These are phyloP conservation scores for Geotrichum candidum DNA, from an alignment of 1,139 yeast genomes.

Conservation along the genomic window DNA sequence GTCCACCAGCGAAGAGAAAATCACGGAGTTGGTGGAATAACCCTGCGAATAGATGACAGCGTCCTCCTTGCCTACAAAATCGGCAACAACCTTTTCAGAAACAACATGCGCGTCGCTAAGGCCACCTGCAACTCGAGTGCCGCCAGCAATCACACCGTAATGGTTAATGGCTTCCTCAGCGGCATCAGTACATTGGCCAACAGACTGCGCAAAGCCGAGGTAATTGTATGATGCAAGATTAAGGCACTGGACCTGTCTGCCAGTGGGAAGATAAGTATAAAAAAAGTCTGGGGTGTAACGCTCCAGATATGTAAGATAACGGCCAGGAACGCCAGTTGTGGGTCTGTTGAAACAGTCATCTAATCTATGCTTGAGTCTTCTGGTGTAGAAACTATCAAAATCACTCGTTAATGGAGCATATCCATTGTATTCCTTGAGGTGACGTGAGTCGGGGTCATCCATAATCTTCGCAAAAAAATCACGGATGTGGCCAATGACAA, in stretches of 20 bases:
- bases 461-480: constrained; percentile 81
- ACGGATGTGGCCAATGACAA: constrained; percentile 81
- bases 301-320: constrained; percentile 75
- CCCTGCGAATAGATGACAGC: constrained; percentile 88
- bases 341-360: constrained; percentile 96
- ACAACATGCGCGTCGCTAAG: constrained; percentile 67
- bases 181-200: constrained; percentile 82
- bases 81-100: constrained; percentile 74
- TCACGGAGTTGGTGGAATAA: constrained; percentile 90
- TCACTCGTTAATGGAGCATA: constrained; percentile 95
- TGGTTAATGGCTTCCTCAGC: constrained; percentile 58
- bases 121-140: constrained; percentile 71
- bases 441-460: constrained; percentile 54
- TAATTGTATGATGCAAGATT: constrained; percentile 89
- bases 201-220: constrained; percentile 93
- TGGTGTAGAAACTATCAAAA: constrained; percentile 86
- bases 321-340: constrained; percentile 94
- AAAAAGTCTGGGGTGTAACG: constrained; percentile 59
- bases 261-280: constrained; percentile 60
- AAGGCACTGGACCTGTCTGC: constrained; percentile 68
- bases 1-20: constrained; percentile 79
- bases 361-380: constrained; percentile 83
- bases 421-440: constrained; percentile 75
- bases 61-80: constrained; percentile 87
- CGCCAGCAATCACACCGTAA: constrained; percentile 74